Conservation (phyloP, 306 rosid genomes). For the Betula pendula region DNA sequence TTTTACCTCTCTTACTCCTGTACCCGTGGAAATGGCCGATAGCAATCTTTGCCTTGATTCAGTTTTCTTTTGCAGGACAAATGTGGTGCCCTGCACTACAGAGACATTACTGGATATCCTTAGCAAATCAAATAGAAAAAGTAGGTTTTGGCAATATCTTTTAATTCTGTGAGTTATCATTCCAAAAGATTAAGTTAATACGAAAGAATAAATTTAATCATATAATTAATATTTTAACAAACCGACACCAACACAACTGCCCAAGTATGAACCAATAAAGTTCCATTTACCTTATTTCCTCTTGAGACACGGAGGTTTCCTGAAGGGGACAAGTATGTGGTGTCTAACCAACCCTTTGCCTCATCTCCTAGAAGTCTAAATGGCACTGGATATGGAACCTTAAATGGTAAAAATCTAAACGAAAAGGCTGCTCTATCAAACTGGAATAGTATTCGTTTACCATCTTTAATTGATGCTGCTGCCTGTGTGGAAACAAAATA, state of each 20-base stretch:
- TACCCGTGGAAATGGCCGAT: conserved; percentile 65
- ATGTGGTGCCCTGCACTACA: conserved; percentile 99
- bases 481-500: conserved; percentile 51
- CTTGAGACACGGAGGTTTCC: conserved; percentile 92
- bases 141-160: background rate
- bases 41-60: conserved; percentile 77
- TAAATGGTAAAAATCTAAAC: conserved; percentile 81
- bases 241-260: background rate
- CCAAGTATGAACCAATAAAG: conserved; percentile 12
- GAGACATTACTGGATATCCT: conserved; percentile 49
- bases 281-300: conserved; percentile 83
- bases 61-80: conserved; percentile 85
- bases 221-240: too few species aligned
- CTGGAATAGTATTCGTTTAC: conserved; percentile 79
- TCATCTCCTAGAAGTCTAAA: conserved; percentile 93
- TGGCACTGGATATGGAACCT: conserved; percentile 99
- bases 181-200: too few species aligned
- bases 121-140: conserved; percentile 26
- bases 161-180: background rate
- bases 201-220: too few species aligned
- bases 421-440: conserved; percentile 94
- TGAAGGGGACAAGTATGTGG: conserved; percentile 79
- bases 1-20: conserved; percentile 57
- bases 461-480: conserved; percentile 76
- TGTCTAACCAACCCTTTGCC: conserved; percentile 98